These are phyloP conservation scores for Nigrospora osmanthi DNA, from an alignment of 2,329 filamentous ascomycete species.

Conservation along the genomic window DNA sequence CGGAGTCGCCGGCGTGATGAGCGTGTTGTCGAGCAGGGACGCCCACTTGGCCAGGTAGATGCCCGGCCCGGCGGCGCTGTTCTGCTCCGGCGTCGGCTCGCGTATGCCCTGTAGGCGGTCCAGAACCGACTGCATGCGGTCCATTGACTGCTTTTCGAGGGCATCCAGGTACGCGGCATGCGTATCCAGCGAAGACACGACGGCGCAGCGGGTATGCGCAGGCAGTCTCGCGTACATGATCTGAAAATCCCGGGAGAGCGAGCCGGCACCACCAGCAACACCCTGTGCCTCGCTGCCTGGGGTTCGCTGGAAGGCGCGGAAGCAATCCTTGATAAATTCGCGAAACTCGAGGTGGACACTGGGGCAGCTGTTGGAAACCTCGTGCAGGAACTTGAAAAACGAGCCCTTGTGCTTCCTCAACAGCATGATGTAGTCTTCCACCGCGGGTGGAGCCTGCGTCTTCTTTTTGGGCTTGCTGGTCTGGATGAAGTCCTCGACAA, in stretches of 20 bases:
- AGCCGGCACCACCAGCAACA: constrained; percentile 12
- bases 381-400: constrained; percentile 64
- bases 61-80: constrained; percentile 57
- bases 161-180: constrained; percentile 53
- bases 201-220: constrained; percentile 28
- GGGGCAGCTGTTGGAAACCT: constrained; percentile 59
- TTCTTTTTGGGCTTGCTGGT: constrained; percentile 36
- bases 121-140: constrained; percentile 51
- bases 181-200: constrained; percentile 47
- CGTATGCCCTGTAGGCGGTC: constrained; percentile 15
- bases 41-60: constrained; percentile 70
- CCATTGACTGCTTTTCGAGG: constrained; percentile 44
- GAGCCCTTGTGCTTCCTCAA: constrained; percentile 56
- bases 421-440: constrained; percentile 65
- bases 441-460: constrained; percentile 39
- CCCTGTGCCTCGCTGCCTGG: not conserved
- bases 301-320: constrained; percentile 43
- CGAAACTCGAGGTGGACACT: constrained; percentile 55
- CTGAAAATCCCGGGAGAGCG: constrained; percentile 31
- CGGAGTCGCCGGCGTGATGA: constrained; percentile 53
- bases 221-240: constrained; percentile 39
- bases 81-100: constrained; percentile 1
- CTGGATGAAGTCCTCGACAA: constrained; percentile 65
- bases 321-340: constrained; percentile 50
- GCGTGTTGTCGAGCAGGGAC: constrained; percentile 58